Evolutionary conservation across 345 rosid genomes (phyloP).

Genomic region (Populus alba): DNA sequence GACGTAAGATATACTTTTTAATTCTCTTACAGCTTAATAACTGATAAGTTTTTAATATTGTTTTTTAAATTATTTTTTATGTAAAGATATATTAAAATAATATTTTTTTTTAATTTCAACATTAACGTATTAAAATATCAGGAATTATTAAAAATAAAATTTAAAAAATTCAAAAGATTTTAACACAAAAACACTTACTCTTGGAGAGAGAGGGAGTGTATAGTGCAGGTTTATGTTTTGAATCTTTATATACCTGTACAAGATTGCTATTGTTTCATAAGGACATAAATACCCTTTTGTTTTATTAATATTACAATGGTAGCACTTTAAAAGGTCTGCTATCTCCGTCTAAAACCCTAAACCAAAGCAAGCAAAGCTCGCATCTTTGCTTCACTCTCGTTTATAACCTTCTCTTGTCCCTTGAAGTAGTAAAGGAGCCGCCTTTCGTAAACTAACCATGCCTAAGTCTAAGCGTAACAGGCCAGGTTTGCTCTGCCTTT

Average conservation of each 20-base stretch:
- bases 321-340: neutral
- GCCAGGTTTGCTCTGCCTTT: constrained; percentile 42
- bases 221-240: neutral
- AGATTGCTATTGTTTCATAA: neutral
- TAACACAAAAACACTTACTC: too few relatives aligned
- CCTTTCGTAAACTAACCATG: constrained; percentile 36
- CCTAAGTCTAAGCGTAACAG: constrained; percentile 93
- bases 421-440: neutral
- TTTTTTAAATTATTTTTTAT: too few relatives aligned
- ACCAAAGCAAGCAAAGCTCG: neutral
- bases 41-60: neutral
- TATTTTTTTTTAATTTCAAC: too few relatives aligned
- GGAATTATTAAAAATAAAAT: too few relatives aligned
- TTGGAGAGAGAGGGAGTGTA: neutral
- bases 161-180: too few relatives aligned
- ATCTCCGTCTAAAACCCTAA: neutral
- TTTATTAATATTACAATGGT: neutral
- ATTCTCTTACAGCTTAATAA: neutral
- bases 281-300: neutral
- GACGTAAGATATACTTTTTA: neutral
- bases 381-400: neutral
- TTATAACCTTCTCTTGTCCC: neutral
- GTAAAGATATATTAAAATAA: too few relatives aligned
- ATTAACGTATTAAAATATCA: too few relatives aligned
- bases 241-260: neutral